These are phyloP conservation scores for Cetraspora pellucida DNA, from an alignment of 192 early-diverging fungal genomes.

Conservation along the genomic window DNA sequence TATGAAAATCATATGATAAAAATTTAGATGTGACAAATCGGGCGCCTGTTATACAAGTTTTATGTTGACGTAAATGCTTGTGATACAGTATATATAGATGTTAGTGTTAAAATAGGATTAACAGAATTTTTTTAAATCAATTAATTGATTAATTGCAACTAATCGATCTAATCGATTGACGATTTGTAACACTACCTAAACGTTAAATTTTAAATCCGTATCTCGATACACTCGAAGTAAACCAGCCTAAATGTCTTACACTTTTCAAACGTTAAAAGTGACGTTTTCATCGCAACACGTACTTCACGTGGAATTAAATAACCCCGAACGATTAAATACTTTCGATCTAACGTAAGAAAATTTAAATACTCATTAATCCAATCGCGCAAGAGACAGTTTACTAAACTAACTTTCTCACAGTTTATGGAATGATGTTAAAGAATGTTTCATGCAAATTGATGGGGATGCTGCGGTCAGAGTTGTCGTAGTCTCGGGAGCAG, in stretches of 20 bases:
- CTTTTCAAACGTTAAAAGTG: constrained; percentile 65
- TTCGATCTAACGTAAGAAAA: constrained; percentile 63
- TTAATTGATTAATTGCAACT: too few relatives aligned
- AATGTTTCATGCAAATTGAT: constrained; percentile 61
- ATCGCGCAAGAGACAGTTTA: background rate
- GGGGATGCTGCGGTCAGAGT: constrained; percentile 70
- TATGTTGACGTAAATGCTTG: too few relatives aligned
- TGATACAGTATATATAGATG: too few relatives aligned
- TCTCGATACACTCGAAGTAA: too few relatives aligned
- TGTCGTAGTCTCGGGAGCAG: constrained; percentile 77
- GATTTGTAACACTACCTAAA: too few relatives aligned
- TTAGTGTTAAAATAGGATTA: too few relatives aligned
- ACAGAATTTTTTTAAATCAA: too few relatives aligned
- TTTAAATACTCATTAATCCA: constrained; percentile 30
- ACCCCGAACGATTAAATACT: constrained; percentile 83
- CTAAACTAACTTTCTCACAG: constrained; percentile 34
- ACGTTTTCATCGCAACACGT: constrained; percentile 61
- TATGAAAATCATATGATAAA: too few relatives aligned
- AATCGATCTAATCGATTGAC: too few relatives aligned
- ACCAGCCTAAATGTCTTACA: constrained; percentile 40
- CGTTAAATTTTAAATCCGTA: too few relatives aligned
- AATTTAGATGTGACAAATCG: too few relatives aligned
- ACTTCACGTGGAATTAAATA: constrained; percentile 80
- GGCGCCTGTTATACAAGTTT: too few relatives aligned
- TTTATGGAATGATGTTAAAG: constrained; percentile 67